Percentiles rank a stretch among this genome's conserved stretches.
phyloP scores from a whole-genome alignment of 108 stramenopile species.

The Skeletonema tropicum region DNA sequence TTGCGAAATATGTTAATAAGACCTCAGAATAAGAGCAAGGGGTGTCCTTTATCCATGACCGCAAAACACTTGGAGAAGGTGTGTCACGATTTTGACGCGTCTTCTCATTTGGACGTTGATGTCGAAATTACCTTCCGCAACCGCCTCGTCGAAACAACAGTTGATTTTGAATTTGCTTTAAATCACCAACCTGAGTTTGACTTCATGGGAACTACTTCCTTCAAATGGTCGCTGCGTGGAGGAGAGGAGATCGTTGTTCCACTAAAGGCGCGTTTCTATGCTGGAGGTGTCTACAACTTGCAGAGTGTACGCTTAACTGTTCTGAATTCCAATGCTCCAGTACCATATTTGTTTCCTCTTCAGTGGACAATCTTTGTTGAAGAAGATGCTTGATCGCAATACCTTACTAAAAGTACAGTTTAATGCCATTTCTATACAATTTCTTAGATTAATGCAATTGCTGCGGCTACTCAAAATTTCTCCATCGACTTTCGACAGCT shows the following conservation, averaged over 20 bases:
- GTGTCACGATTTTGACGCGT: conserved; percentile 61
- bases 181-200: conserved; percentile 57
- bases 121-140: conserved; percentile 65
- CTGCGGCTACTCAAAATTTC: conserved; percentile 10
- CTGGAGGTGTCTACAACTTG: conserved; percentile 72
- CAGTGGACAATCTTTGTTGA: conserved; percentile 58
- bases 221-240: conserved; percentile 49
- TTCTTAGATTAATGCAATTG: background rate
- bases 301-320: conserved; percentile 59
- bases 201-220: conserved; percentile 58
- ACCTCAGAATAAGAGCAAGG: conserved; percentile 49
- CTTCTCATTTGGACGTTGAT: conserved; percentile 43
- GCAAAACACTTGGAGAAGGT: conserved; percentile 57
- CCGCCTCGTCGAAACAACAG: conserved; percentile 53
- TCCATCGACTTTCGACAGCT: conserved; percentile 52
- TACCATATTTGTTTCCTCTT: conserved; percentile 53
- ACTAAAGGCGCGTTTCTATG: conserved; percentile 60
- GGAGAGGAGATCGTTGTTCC: conserved; percentile 65
- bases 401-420: background rate
- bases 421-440: background rate
- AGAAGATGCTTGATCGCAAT: conserved; percentile 8
- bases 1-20: conserved; percentile 60
- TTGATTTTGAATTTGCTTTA: conserved; percentile 66
- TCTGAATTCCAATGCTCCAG: conserved; percentile 15
- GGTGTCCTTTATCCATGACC: conserved; percentile 68